phyloP scores from a whole-genome alignment of 2,329 filamentous ascomycete species.

The Aspergillus terreus region DNA sequence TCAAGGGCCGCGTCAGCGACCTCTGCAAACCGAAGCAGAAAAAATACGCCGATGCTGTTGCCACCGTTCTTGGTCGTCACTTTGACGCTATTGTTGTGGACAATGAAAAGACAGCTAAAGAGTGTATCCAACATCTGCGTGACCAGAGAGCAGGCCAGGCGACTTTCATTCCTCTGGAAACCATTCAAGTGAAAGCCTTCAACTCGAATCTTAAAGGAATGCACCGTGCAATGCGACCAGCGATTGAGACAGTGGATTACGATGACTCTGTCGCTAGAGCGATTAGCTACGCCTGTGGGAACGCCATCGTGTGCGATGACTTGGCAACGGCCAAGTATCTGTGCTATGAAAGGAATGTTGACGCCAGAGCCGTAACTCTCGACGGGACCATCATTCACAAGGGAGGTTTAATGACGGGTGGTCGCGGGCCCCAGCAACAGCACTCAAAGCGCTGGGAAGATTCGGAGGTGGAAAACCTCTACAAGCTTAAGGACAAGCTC shows the following conservation, averaged over 20 bases:
- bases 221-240: constrained; percentile 75
- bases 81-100: constrained; percentile 95
- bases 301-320: constrained; percentile 89
- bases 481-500: constrained; percentile 70
- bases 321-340: constrained; percentile 83
- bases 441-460: constrained; percentile 84
- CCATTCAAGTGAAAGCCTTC: constrained; percentile 89
- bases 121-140: constrained; percentile 91
- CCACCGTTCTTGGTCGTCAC: constrained; percentile 84
- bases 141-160: constrained; percentile 83
- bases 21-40: constrained; percentile 96
- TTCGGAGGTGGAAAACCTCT: constrained; percentile 80
- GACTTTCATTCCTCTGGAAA: constrained; percentile 94
- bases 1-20: constrained; percentile 84
- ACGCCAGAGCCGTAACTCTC: constrained; percentile 89
- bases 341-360: constrained; percentile 77
- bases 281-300: constrained; percentile 91
- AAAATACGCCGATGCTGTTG: constrained; percentile 90
- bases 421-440: constrained; percentile 68
- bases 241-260: constrained; percentile 94
- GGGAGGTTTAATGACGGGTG: constrained; percentile 93
- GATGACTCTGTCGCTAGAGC: constrained; percentile 84
- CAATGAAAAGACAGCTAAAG: constrained; percentile 86
- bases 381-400: constrained; percentile 98
- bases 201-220: constrained; percentile 90